Conservation (phyloP, 371 early-diverging fungal species). For the Syncephalastrum racemosum region DNA sequence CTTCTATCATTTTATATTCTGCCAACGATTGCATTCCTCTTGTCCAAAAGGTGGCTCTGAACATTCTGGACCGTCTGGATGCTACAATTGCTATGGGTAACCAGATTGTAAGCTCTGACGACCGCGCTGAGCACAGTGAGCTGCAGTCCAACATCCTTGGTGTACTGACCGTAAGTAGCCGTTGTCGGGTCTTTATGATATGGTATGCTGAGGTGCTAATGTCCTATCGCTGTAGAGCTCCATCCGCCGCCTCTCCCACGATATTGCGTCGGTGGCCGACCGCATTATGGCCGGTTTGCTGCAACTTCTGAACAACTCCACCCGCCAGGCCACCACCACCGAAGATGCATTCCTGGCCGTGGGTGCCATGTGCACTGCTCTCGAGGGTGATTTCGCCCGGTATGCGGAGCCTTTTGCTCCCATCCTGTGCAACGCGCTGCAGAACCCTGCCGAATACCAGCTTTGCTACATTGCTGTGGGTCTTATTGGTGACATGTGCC, state of each 20-base stretch:
- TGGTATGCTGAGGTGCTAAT: constrained; percentile 14
- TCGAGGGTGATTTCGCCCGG: constrained; percentile 81
- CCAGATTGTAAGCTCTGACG: constrained; percentile 80
- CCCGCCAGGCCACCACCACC: constrained; percentile 80
- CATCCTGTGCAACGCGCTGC: constrained; percentile 76
- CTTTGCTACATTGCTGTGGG: constrained; percentile 92
- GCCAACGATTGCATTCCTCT: constrained; percentile 74
- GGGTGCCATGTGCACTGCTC: constrained; percentile 79
- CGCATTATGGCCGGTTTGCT: constrained; percentile 86
- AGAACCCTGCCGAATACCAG: constrained; percentile 88
- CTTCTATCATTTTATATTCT: constrained; percentile 68
- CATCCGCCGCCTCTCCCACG: constrained; percentile 70
- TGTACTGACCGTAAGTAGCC: constrained; percentile 64
- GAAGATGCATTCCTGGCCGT: constrained; percentile 93
- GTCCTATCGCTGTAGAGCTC: constrained; percentile 39
- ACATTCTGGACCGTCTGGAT: constrained; percentile 79
- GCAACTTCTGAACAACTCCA: constrained; percentile 61
- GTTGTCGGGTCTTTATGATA: constrained; percentile 3
- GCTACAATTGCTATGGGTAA: constrained; percentile 63
- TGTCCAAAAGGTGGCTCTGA: constrained; percentile 70
- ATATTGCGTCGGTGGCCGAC: constrained; percentile 76
- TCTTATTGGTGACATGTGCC: constrained; percentile 92
- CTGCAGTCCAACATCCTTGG: constrained; percentile 88
- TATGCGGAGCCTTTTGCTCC: constrained; percentile 88
- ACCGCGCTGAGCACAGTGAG: constrained; percentile 77